These are phyloP conservation scores for Aspergillus ochraceoroseus DNA, from an alignment of 2,329 filamentous ascomycete species.

Conservation along the genomic window DNA sequence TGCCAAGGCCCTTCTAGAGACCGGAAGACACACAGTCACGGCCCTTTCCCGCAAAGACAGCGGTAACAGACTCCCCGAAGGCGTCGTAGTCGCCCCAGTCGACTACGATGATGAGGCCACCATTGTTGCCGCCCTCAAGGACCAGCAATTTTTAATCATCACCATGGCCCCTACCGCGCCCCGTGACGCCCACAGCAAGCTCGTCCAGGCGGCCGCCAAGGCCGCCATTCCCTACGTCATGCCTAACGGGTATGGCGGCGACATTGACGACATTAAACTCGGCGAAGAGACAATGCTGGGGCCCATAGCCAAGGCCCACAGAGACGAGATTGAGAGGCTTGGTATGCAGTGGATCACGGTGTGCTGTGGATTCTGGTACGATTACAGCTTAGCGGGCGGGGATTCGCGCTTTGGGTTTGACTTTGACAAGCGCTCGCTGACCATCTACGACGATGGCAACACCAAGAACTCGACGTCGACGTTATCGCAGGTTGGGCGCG, in stretches of 20 bases:
- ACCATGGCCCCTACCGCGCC: slow-evolving; percentile 47
- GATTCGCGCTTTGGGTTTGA: slow-evolving; percentile 48
- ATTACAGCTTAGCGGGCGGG: slow-evolving; percentile 45
- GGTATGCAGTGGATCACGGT: slow-evolving; percentile 47
- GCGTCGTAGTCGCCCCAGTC: slow-evolving; percentile 42
- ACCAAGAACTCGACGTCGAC: slow-evolving; percentile 56
- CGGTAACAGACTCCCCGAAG: slow-evolving; percentile 42
- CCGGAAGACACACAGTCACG: slow-evolving; percentile 50
- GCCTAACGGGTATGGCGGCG: slow-evolving; percentile 47
- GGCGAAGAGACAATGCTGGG: slow-evolving; percentile 39
- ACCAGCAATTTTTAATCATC: slow-evolving; percentile 56
- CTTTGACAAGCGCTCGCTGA: slow-evolving; percentile 41
- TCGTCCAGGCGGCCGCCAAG: slow-evolving; percentile 53
- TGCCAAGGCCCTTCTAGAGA: slow-evolving; percentile 39
- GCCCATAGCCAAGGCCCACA: slow-evolving; percentile 18
- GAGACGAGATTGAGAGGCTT: slow-evolving; percentile 40
- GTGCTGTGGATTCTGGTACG: slow-evolving; percentile 51
- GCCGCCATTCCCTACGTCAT: slow-evolving; percentile 54
- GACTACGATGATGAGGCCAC: slow-evolving; percentile 48
- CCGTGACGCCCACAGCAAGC: slow-evolving; percentile 45
- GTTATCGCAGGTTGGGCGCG: slow-evolving; percentile 53
- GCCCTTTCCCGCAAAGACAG: slow-evolving; percentile 48
- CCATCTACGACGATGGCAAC: slow-evolving; percentile 55
- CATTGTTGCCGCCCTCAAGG: slow-evolving; percentile 49
- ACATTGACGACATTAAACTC: slow-evolving; percentile 31